phyloP scores from a whole-genome alignment of 2,329 filamentous ascomycete genomes.

The Aspergillus luchuensis region DNA sequence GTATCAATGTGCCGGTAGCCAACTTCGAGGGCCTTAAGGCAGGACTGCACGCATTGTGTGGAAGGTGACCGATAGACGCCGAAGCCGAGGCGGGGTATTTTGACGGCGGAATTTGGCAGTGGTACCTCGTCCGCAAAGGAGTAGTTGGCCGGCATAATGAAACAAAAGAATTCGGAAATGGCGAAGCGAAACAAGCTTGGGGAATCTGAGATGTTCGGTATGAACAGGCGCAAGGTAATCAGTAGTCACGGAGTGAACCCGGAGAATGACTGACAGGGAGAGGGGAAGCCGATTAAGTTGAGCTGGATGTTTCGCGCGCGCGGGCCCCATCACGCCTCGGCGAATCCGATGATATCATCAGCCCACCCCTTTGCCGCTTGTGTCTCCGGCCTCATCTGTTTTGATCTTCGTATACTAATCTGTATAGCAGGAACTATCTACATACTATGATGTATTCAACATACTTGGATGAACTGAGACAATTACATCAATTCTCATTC shows the following conservation, averaged over 20 bases:
- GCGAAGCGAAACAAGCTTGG: not conserved
- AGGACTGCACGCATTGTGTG: slow-evolving; percentile 59
- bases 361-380: not conserved
- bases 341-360: slow-evolving; percentile 3
- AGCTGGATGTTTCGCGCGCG: not conserved
- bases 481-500: not conserved
- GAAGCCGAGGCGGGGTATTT: slow-evolving; percentile 69
- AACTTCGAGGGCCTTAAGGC: slow-evolving; percentile 55
- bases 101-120: slow-evolving; percentile 52
- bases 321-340: not conserved
- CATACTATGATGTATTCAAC: not conserved
- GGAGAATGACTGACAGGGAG: not conserved
- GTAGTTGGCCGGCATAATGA: slow-evolving; percentile 39
- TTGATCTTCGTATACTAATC: not conserved
- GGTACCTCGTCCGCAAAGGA: slow-evolving; percentile 52
- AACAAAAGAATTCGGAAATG: not conserved
- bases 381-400: not conserved
- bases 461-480: not conserved
- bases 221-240: not conserved
- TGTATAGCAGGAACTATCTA: not conserved
- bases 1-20: slow-evolving; percentile 60
- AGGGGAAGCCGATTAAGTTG: not conserved
- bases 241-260: not conserved
- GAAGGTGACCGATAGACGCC: slow-evolving; percentile 67
- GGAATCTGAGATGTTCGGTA: not conserved